Evolutionary conservation across 2,329 filamentous ascomycete genomes (phyloP).

Genomic region (Arthroderma sp.): DNA sequence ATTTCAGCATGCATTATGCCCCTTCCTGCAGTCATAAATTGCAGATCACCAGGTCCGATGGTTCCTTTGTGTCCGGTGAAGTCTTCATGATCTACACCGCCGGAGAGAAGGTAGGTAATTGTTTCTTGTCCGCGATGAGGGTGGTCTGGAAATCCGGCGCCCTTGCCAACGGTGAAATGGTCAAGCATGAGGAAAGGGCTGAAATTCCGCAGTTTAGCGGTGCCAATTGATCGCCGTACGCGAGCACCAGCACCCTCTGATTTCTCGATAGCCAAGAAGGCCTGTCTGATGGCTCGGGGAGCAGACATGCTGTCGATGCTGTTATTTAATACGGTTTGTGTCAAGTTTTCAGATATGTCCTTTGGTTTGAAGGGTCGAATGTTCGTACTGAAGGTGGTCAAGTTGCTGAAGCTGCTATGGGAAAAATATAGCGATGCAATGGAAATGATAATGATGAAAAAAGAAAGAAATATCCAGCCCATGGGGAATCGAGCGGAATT

Average conservation of each 20-base stretch:
- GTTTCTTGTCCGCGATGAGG: constrained; percentile 72
- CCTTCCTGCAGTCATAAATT: constrained; percentile 92
- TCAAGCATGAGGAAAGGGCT: constrained; percentile 94
- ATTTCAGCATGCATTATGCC: constrained; percentile 96
- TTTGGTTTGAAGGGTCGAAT: too few relatives aligned
- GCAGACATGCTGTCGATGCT: constrained; percentile 52
- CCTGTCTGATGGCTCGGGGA: constrained; percentile 65
- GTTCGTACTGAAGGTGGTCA: neutral
- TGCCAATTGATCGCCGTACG: constrained; percentile 80
- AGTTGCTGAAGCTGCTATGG: neutral
- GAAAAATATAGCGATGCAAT: neutral
- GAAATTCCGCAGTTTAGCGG: constrained; percentile 69
- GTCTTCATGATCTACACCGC: constrained; percentile 82
- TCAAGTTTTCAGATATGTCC: neutral
- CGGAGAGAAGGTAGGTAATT: constrained; percentile 80
- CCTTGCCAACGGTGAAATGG: constrained; percentile 69
- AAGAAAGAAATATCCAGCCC: neutral
- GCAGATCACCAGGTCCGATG: constrained; percentile 74
- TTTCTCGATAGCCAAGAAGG: constrained; percentile 75
- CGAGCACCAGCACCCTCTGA: constrained; percentile 77
- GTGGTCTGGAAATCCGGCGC: constrained; percentile 84
- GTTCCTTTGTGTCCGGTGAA: constrained; percentile 78
- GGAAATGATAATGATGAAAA: neutral
- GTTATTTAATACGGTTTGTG: too few relatives aligned
- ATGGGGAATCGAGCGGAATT: neutral